A percentile compares a stretch with the other conserved stretches of the same genome.
Conservation (phyloP, 257 asterid genomes). For the Capsicum rhomboideum region DNA sequence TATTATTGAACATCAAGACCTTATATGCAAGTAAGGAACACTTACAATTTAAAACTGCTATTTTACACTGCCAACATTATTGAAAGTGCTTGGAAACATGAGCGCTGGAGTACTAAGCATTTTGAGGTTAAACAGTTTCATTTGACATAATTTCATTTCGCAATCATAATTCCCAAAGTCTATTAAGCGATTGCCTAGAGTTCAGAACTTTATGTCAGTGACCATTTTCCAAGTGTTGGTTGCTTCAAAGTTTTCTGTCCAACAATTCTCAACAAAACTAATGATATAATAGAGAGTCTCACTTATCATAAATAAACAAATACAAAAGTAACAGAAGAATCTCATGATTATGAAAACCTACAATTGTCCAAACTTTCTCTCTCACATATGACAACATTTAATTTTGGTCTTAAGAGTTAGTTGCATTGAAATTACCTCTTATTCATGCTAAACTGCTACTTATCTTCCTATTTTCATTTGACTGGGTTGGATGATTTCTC, state of each 20-base stretch:
- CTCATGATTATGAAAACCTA: neutral
- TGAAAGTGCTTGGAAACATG: neutral
- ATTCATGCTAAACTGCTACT: neutral
- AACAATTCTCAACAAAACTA: neutral
- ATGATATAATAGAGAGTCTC: neutral
- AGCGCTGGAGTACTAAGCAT: neutral
- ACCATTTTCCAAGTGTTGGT: neutral
- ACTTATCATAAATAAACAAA: neutral
- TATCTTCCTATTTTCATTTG: neutral
- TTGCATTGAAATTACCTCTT: neutral
- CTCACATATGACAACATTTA: neutral
- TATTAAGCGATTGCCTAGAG: neutral
- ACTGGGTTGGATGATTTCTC: neutral
- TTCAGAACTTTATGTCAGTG: neutral
- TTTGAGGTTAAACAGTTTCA: neutral
- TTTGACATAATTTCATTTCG: neutral
- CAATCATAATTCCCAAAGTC: too few species aligned
- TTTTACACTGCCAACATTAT: neutral
- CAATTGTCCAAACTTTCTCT: neutral
- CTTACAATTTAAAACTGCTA: neutral
- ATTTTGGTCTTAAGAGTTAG: neutral
- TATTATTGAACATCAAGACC: slow-evolving; percentile 89
- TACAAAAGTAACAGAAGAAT: neutral
- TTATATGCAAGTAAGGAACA: slow-evolving; percentile 88
- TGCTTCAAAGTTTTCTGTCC: neutral